Evolutionary conservation across 2,329 filamentous ascomycete species (phyloP), one percentile per base, ranked within the genome.

Genomic region (Arthroderma uncinatum): DNA sequence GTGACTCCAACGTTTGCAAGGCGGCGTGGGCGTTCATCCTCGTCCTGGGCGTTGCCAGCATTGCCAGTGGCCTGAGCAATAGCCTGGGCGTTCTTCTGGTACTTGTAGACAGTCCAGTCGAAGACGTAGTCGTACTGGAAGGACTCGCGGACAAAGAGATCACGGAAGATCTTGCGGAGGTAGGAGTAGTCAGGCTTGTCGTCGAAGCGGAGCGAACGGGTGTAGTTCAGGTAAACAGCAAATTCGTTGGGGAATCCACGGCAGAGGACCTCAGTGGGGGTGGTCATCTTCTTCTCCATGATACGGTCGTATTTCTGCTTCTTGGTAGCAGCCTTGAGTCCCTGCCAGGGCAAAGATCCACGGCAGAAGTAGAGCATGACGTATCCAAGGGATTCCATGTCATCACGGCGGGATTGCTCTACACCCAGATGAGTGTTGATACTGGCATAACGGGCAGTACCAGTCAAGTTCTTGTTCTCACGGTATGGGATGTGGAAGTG

Each of bases 201-300:
- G 72, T 98, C 93, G 77, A 98, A 98, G 67, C 93, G 91, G 64
- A 98, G 89, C 58, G 91, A 96, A 61, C 93, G 89, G 56, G 92
- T 97, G 81, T 98, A 97, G 85, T 97, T 97, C 62, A 98, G 82
- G 76, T 98, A 98, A 75, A 97, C 97, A 78, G 92, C 91, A 68
- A 98, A 98, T 78, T 98, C 93, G 75, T 97, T 96, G 67, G 93
- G 93, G 80, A 98, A 97, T 65, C 93, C 93, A 73, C 92, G 90
- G 85, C 93, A 98, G 53, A 98, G 88, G 53, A 96, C 91, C 77
- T 98, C 92, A 66, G 92, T 97, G 7, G 93, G 91, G 2, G 93
- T 98, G 12, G 93, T 98, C 93, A 97, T 97, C 89, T 98, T 98
- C 86, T 98, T 98, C 82, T 98, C 93, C 92, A 97, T 97, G 78